These are phyloP conservation scores for Alternaria gansuensis DNA, from an alignment of 2,329 filamentous ascomycete species.

Conservation along the genomic window DNA sequence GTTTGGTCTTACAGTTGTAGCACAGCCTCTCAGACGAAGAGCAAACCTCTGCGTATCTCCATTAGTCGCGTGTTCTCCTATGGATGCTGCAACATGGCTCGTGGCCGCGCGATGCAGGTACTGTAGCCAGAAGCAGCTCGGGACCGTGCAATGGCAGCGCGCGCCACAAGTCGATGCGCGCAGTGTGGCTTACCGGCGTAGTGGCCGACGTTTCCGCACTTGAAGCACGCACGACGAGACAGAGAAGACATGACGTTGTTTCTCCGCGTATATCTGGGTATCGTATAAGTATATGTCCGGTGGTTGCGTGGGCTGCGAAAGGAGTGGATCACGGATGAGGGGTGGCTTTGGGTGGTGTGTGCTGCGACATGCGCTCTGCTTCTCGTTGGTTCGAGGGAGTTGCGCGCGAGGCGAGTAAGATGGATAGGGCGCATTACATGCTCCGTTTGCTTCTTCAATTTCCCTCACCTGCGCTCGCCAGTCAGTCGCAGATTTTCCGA, in stretches of 20 bases:
- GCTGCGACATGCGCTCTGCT: conserved; percentile 27
- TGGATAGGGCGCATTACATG: conserved; percentile 38
- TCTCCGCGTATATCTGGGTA: conserved; percentile 42
- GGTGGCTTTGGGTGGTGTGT: conserved; percentile 33
- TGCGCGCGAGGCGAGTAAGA: conserved; percentile 13
- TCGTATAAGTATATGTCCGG: conserved; percentile 31
- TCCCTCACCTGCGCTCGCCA: conserved; percentile 46
- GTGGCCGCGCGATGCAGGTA: conserved; percentile 34
- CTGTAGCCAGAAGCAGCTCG: conserved; percentile 16
- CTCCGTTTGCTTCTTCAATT: conserved; percentile 38
- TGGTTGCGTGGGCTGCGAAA: conserved; percentile 25
- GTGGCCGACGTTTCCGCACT: conserved; percentile 63
- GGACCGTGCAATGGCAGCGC: conserved; percentile 34
- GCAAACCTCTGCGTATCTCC: conserved; percentile 76
- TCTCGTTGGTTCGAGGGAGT: conserved; percentile 6
- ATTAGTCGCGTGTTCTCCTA: conserved; percentile 35
- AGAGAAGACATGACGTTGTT: conserved; percentile 61
- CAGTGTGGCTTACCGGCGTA: conserved; percentile 58
- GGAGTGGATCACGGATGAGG: conserved; percentile 29
- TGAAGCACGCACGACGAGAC: conserved; percentile 64
- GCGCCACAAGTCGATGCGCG: conserved; percentile 24
- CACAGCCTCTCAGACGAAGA: conserved; percentile 97
- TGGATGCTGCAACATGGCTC: conserved; percentile 15
- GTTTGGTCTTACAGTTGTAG: conserved; percentile 86
- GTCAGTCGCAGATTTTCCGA: conserved; percentile 48